phyloP scores from a whole-genome alignment of 768 basidiomycete species.

The Amanita rubescens region DNA sequence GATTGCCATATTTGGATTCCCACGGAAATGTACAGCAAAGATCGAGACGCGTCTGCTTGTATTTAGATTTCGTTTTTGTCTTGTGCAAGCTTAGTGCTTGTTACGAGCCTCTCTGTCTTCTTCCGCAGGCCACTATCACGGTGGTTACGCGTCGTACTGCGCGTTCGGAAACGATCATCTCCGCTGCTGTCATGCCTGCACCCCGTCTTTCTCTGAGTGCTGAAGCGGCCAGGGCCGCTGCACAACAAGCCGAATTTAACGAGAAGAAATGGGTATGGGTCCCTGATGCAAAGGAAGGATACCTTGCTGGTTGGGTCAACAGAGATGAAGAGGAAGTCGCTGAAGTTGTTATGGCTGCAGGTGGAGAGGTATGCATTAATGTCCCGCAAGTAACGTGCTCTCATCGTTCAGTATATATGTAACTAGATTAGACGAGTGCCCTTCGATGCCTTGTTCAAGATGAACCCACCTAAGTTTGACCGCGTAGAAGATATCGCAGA shows the following conservation, averaged over 20 bases:
- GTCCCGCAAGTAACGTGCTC: slow-evolving; percentile 2
- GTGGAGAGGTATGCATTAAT: slow-evolving; percentile 61
- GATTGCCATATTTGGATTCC: slow-evolving; percentile 3
- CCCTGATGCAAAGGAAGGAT: slow-evolving; percentile 86
- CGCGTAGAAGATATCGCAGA: slow-evolving; percentile 97
- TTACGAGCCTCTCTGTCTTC: neutral
- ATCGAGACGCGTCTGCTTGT: slow-evolving; percentile 2
- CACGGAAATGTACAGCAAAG: slow-evolving; percentile 1
- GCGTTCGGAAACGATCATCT: neutral
- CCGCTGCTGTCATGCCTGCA: slow-evolving; percentile 33
- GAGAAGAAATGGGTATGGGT: slow-evolving; percentile 99
- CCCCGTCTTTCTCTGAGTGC: slow-evolving; percentile 43
- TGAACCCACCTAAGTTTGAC: slow-evolving; percentile 99
- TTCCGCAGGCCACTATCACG: neutral
- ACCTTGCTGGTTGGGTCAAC: slow-evolving; percentile 91
- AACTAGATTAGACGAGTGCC: slow-evolving; percentile 43
- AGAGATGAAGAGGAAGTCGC: slow-evolving; percentile 78
- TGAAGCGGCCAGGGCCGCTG: slow-evolving; percentile 79
- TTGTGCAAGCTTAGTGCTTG: neutral
- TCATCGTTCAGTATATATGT: neutral
- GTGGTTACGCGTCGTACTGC: neutral
- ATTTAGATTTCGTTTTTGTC: neutral
- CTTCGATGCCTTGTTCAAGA: slow-evolving; percentile 80
- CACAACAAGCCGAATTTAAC: slow-evolving; percentile 92
- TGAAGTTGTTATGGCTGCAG: slow-evolving; percentile 78